Conservation (phyloP, 2,329 filamentous ascomycete genomes). For the Aspergillus neotritici region DNA sequence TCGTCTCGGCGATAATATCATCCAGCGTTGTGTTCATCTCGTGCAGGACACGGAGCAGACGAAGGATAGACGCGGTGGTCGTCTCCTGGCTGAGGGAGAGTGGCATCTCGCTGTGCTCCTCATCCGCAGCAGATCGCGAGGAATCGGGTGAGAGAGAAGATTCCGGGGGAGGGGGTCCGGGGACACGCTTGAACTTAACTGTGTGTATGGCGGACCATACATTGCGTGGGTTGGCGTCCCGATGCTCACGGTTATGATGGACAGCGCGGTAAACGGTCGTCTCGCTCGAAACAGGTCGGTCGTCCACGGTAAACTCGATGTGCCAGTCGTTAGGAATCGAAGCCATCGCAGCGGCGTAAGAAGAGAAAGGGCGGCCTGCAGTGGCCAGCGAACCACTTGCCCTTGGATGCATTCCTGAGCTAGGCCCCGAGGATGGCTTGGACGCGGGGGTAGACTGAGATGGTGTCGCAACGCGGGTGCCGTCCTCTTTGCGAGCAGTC, state of each 20-base stretch:
- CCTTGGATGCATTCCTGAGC: conserved; percentile 17
- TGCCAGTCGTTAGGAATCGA: conserved; percentile 88
- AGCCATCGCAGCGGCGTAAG: conserved; percentile 79
- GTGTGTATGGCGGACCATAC: conserved; percentile 89
- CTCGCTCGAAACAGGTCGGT: conserved; percentile 77
- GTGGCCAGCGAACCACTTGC: conserved; percentile 46
- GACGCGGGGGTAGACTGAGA: conserved; percentile 52
- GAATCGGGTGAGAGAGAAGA: conserved; percentile 52
- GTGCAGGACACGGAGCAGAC: conserved; percentile 82
- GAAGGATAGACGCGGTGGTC: conserved; percentile 78
- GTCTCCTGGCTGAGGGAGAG: conserved; percentile 76
- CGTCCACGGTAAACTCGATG: conserved; percentile 87
- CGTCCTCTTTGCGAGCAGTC: conserved; percentile 86
- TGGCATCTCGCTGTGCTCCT: conserved; percentile 60
- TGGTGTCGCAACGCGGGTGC: conserved; percentile 77
- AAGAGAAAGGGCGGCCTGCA: conserved; percentile 56
- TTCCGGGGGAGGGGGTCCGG: conserved; percentile 74
- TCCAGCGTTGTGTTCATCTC: conserved; percentile 90
- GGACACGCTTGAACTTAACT: conserved; percentile 83
- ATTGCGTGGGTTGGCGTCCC: conserved; percentile 62
- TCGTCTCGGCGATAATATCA: conserved; percentile 76
- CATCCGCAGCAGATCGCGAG: conserved; percentile 47
- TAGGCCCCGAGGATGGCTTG: conserved; percentile 35
- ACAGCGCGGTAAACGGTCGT: conserved; percentile 95
- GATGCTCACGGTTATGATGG: conserved; percentile 59